Evolutionary conservation across 805 yeast species (phyloP).

Genomic region (Candida yuanshanica): DNA sequence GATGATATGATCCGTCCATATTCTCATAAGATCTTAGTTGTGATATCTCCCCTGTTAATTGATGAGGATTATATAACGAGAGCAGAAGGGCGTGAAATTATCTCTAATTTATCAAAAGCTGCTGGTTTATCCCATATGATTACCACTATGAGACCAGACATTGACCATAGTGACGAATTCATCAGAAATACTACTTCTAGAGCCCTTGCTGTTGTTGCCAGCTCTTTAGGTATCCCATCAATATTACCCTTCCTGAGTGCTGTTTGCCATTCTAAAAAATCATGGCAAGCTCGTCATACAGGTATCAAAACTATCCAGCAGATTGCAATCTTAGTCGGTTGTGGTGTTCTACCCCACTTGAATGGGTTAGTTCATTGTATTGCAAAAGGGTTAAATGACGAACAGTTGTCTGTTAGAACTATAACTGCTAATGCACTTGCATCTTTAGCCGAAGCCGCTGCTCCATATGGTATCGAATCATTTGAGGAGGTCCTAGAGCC

Average conservation of each 20-base stretch:
- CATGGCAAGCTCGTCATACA: constrained; percentile 80
- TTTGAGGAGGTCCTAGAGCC: constrained; percentile 68
- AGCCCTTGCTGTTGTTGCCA: constrained; percentile 78
- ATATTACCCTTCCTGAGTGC: constrained; percentile 79
- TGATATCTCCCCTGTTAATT: constrained; percentile 70
- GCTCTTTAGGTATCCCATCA: constrained; percentile 65
- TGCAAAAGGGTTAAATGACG: constrained; percentile 55
- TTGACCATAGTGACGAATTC: constrained; percentile 78
- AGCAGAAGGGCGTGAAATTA: constrained; percentile 72
- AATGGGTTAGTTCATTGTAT: constrained; percentile 60
- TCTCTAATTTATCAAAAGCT: constrained; percentile 68
- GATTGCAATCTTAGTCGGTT: constrained; percentile 60
- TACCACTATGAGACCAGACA: constrained; percentile 72
- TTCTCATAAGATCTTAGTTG: constrained; percentile 65
- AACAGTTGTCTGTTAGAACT: constrained; percentile 58
- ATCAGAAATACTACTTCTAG: constrained; percentile 72
- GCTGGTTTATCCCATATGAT: constrained; percentile 81
- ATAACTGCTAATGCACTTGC: constrained; percentile 69
- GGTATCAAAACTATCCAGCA: constrained; percentile 77
- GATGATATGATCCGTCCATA: constrained; percentile 65
- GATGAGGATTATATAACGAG: constrained; percentile 77
- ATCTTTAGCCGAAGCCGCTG: constrained; percentile 71
- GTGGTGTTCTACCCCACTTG: constrained; percentile 70
- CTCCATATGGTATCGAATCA: constrained; percentile 87
- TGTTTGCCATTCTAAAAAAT: constrained; percentile 67